Percentiles rank a stretch among this genome's conserved stretches.
Conservation (phyloP, 148 eudicot genomes). For the Nepenthes mirabilis region DNA sequence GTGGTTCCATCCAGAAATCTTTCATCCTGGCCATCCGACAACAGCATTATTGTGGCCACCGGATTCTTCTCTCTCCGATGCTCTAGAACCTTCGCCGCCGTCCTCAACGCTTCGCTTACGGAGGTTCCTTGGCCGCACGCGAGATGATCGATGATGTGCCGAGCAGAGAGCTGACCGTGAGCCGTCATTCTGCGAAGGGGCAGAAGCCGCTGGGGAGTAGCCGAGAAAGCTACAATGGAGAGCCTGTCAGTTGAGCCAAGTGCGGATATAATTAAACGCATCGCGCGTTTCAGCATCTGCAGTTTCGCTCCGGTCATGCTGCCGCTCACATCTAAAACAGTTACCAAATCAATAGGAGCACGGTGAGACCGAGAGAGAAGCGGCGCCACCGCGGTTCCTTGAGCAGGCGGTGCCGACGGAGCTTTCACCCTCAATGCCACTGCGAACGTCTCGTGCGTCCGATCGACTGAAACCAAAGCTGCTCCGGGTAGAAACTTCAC, state of each 20-base stretch:
- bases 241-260: constrained; percentile 73
- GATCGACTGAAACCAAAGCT: constrained; percentile 45
- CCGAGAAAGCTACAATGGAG: constrained; percentile 53
- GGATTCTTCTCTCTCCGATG: constrained; percentile 81
- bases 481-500: constrained; percentile 54
- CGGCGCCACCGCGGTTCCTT: constrained; percentile 7
- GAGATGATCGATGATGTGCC: constrained; percentile 53
- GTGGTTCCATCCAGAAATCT: not conserved
- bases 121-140: constrained; percentile 34
- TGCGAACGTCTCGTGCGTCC: constrained; percentile 44
- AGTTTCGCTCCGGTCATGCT: constrained; percentile 68
- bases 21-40: constrained; percentile 76
- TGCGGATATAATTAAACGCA: constrained; percentile 67
- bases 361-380: constrained; percentile 24
- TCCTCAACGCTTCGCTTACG: constrained; percentile 42
- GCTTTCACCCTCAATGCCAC: constrained; percentile 62
- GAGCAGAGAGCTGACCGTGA: constrained; percentile 66
- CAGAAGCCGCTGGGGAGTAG: constrained; percentile 39
- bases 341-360: constrained; percentile 76
- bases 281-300: constrained; percentile 69
- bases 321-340: constrained; percentile 62
- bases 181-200: constrained; percentile 60
- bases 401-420: constrained; percentile 4
- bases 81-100: constrained; percentile 58
- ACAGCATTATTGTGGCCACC: constrained; percentile 54